phyloP scores from a whole-genome alignment of 495 filamentous ascomycete genomes.

The Talaromyces adpressus region DNA sequence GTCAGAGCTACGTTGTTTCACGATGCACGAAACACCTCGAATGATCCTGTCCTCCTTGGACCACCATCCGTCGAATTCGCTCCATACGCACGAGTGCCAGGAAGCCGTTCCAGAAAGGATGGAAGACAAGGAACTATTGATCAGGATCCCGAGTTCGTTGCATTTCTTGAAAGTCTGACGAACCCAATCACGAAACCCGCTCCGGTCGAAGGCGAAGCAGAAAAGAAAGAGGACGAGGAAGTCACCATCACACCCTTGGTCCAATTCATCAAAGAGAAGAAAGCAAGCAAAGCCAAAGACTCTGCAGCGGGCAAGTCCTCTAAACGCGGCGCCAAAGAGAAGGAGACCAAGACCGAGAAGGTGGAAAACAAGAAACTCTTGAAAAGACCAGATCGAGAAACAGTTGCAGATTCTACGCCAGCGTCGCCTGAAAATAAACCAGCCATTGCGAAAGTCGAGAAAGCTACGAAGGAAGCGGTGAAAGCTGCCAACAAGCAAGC shows the following conservation, averaged over 20 bases:
- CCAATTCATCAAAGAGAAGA: conserved; percentile 84
- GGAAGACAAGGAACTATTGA: conserved; percentile 90
- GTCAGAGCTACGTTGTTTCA: conserved; percentile 60
- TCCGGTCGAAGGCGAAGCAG: conserved; percentile 42
- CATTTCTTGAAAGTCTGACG: conserved; percentile 80
- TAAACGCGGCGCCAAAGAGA: conserved; percentile 56
- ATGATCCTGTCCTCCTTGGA: conserved; percentile 59
- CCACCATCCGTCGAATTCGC: conserved; percentile 76
- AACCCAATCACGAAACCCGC: conserved; percentile 57
- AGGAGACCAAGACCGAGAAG: conserved; percentile 53
- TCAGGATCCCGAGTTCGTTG: conserved; percentile 89
- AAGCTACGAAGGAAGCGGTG: conserved; percentile 64
- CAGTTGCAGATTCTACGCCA: conserved; percentile 17
- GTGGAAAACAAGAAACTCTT: conserved; percentile 43
- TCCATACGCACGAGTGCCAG: conserved; percentile 73
- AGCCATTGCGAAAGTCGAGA: conserved; percentile 38
- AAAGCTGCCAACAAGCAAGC: conserved; percentile 73
- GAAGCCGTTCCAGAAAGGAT: conserved; percentile 62
- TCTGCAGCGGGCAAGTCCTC: conserved; percentile 40
- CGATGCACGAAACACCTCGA: conserved; percentile 65
- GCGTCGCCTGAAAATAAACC: conserved; percentile 36
- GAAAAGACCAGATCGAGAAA: conserved; percentile 39
- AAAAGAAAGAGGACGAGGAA: conserved; percentile 49
- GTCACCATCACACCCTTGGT: conserved; percentile 81
- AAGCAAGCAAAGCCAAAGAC: conserved; percentile 80